Base-by-base conservation (phyloP, 768 basidiomycete species). In the Krasilnikovozyma curviuscula region DNA sequence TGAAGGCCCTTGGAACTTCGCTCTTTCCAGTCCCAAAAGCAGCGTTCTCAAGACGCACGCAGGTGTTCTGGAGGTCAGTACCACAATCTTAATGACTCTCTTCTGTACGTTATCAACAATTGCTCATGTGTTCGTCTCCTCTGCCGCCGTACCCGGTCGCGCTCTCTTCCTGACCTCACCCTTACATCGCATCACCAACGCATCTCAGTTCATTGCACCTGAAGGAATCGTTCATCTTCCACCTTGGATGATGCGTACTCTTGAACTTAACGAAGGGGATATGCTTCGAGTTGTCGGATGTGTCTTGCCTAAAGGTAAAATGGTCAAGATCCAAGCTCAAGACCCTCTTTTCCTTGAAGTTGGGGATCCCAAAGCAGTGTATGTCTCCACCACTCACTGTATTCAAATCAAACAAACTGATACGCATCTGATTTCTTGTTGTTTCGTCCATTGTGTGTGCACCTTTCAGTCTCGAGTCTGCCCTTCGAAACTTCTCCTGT, bases 141-240 rank as follows among this genome's bases (percentile, higher is more conserved):
- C n/a, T n/a, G n/a, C n/a, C n/a, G n/a, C n/a, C n/a, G n/a, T n/a
- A n/a, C n/a, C n/a, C n/a, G n/a, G n/a, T n/a, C n/a, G n/a, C n/a
- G n/a, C n/a, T n/a, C n/a, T n/a, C n/a, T n/a, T n/a, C n/a, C n/a
- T n/a, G n/a, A n/a, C n/a, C n/a, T n/a, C n/a, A n/a, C n/a, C n/a
- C n/a, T n/a, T n/a, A n/a, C n/a, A n/a, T n/a, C n/a, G n/a, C n/a
- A n/a, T n/a, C n/a, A n/a, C n/a, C n/a, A n/a, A n/a, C n/a, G n/a
- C n/a, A n/a, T n/a, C n/a, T n/a, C n/a, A n/a, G n/a, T 99, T 99
- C 66, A 95, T 95, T 55, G 91, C 93, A 2, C 81, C 93, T 48
- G 91, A 97, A 64, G 93, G 93, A 12, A 72, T 81, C 13, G 89
- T 89, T 3, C 81, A 97, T 69, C 70, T 99, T 14, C 93, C 93